Conservation (phyloP, 1,284 basidiomycete genomes). For the Chondrostereum purpureum region DNA sequence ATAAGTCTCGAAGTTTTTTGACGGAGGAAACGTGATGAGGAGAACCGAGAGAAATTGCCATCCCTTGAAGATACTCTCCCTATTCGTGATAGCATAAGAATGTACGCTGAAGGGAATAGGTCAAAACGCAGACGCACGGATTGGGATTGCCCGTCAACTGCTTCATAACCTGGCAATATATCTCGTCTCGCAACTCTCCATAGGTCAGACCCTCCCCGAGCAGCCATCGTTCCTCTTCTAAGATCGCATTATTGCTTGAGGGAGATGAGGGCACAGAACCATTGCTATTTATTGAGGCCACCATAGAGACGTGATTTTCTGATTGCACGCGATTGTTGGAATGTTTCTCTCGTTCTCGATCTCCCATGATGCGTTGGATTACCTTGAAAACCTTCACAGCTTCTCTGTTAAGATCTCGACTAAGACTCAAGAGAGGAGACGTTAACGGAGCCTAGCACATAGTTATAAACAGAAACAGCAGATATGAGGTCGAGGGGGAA, state of each 20-base stretch:
- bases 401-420: constrained; percentile 62
- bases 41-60: constrained; percentile 90
- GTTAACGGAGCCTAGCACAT: constrained; percentile 48
- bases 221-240: constrained; percentile 86
- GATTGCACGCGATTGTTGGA: constrained; percentile 34
- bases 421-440: constrained; percentile 68
- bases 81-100: constrained; percentile 22
- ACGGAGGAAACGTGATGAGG: constrained; percentile 83
- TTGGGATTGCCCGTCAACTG: constrained; percentile 80
- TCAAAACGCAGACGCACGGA: constrained; percentile 40
- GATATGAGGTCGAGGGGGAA: constrained; percentile 4
- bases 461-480: constrained; percentile 4
- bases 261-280: constrained; percentile 39
- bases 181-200: constrained; percentile 83
- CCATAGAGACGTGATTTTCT: constrained; percentile 31
- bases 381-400: constrained; percentile 83
- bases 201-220: constrained; percentile 71
- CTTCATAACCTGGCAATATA: constrained; percentile 89
- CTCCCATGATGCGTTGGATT: constrained; percentile 88
- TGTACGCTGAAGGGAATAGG: constrained; percentile 5
- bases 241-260: constrained; percentile 33
- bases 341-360: constrained; percentile 68
- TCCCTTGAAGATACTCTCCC: constrained; percentile 80
- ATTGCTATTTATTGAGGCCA: constrained; percentile 43
- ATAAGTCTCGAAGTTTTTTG: constrained; percentile 83